A percentile compares a stretch with the other conserved stretches of the same genome.
phyloP scores from a whole-genome alignment of 2,329 filamentous ascomycete species.

The Microsporum canis region DNA sequence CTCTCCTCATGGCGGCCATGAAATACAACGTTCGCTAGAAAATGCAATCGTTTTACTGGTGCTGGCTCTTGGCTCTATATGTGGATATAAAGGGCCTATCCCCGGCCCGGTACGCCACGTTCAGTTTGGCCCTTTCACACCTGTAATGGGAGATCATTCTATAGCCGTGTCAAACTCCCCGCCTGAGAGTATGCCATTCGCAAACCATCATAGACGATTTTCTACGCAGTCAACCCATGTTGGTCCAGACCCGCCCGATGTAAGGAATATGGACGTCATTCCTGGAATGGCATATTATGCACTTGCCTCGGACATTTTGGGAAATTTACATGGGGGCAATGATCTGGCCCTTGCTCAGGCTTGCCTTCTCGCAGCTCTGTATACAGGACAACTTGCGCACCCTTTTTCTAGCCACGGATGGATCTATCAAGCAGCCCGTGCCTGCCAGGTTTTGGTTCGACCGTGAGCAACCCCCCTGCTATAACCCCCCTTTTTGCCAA shows the following conservation, averaged over 20 bases:
- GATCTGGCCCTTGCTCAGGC: conserved; percentile 77
- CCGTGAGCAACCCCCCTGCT: conserved; percentile 43
- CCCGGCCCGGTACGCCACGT: conserved; percentile 43
- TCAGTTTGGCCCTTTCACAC: conserved; percentile 12
- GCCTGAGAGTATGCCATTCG: conserved; percentile 6
- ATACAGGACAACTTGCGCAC: conserved; percentile 75
- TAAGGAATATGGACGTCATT: conserved; percentile 68
- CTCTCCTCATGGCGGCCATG: conserved; percentile 1
- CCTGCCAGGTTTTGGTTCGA: conserved; percentile 61
- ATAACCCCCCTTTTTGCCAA: not conserved
- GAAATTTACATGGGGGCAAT: conserved; percentile 65
- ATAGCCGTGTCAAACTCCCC: not conserved
- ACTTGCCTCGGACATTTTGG: conserved; percentile 74
- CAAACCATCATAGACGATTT: conserved; percentile 2
- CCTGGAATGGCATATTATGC: conserved; percentile 86
- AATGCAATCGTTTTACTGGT: conserved; percentile 75
- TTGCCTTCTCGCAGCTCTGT: conserved; percentile 72
- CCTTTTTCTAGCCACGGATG: conserved; percentile 74
- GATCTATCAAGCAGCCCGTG: conserved; percentile 51
- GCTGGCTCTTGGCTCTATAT: conserved; percentile 78
- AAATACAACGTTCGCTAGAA: conserved; percentile 52
- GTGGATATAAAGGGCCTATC: conserved; percentile 40
- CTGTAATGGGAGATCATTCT: conserved; percentile 2
- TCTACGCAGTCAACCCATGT: conserved; percentile 9
- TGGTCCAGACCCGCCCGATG: conserved; percentile 16